Percentiles rank a stretch among this genome's conserved stretches.
Conservation (phyloP, 2,329 filamentous ascomycete species). For the Ophiostoma ulmi region DNA sequence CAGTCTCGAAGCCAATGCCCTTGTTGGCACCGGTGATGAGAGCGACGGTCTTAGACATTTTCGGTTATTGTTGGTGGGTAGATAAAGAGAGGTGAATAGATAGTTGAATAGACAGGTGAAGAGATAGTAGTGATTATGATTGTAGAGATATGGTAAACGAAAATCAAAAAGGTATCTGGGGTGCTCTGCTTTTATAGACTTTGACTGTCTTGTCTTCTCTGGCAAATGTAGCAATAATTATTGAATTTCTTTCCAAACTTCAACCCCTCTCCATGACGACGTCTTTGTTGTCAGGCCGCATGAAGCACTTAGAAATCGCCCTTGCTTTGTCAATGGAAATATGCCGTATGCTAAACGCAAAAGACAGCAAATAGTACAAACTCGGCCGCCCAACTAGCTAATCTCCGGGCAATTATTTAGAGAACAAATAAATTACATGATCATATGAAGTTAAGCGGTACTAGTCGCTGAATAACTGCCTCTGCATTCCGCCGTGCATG, state of each 20-base stretch:
- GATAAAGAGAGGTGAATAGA: too few relatives aligned
- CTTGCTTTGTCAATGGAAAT: background rate
- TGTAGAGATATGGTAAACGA: background rate
- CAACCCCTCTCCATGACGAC: background rate
- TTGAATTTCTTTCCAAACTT: background rate
- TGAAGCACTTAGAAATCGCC: background rate
- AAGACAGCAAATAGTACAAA: background rate
- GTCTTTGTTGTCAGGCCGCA: background rate
- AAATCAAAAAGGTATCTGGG: background rate
- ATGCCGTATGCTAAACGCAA: background rate
- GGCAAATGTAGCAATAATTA: too few relatives aligned
- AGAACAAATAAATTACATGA: background rate
- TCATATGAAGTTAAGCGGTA: too few relatives aligned
- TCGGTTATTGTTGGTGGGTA: background rate
- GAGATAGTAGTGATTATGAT: background rate
- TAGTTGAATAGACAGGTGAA: too few relatives aligned
- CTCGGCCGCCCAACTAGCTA: background rate
- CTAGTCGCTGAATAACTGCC: too few relatives aligned
- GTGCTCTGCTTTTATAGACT: background rate
- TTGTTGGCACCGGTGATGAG: slow-evolving; percentile 41
- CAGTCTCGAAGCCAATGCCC: slow-evolving; percentile 41
- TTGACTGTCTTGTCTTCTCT: background rate
- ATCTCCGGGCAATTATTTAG: background rate
- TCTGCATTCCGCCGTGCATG: background rate
- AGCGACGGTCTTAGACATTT: slow-evolving; percentile 27